Base-by-base conservation (phyloP, 805 yeast genomes). In the Ogataea sp. region DNA sequence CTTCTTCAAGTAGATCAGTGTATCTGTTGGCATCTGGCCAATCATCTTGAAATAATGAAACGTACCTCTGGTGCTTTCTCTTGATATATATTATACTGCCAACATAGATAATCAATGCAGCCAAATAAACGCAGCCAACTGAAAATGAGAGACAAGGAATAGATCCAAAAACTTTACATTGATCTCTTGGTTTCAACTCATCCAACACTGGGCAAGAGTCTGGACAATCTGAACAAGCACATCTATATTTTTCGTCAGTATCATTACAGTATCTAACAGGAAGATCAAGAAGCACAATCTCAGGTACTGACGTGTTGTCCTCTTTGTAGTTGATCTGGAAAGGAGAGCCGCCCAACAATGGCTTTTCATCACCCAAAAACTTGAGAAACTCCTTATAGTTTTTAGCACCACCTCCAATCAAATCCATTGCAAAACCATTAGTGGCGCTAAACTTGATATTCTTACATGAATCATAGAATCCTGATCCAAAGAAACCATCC, bases 361-460 rank as follows among this genome's bases (percentile, higher is more conserved):
- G 97, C 58, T 90, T 89, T 50, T 87, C 94, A 56, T 90, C 97
- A 11, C 97, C 97, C 38, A 93, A 61, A 53, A 90, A 93, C 61
- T 88, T 83, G 48, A 90, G 64, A 55, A 90, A 90, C 39, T 77
- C 76, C 25, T 66, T 50, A 57, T 76, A 84, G 49, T 79, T 75
- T 39, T 68, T 71, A 2, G 97, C 97, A 2, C 97, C 97, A n/a
- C 98, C 98, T 7, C 98, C 98, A 32, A 90, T 80, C 31, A 90
- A 68, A 55, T 90, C 97, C 97, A 90, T 88, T 9, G 96, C 97
- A 51, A 73, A 85, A 2, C 97, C 96, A 59, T 89, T 90, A 2
- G 97, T 88, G 7, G 96, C 96, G 3, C 90, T 78, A 58, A 93
- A 89, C 61, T 90, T 88, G 56, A 90, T 82, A 45, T 80, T 78